Percentiles rank a stretch among this genome's conserved stretches.
phyloP scores from a whole-genome alignment of 2,329 filamentous ascomycete genomes.

The Verticillium albo-atrum region DNA sequence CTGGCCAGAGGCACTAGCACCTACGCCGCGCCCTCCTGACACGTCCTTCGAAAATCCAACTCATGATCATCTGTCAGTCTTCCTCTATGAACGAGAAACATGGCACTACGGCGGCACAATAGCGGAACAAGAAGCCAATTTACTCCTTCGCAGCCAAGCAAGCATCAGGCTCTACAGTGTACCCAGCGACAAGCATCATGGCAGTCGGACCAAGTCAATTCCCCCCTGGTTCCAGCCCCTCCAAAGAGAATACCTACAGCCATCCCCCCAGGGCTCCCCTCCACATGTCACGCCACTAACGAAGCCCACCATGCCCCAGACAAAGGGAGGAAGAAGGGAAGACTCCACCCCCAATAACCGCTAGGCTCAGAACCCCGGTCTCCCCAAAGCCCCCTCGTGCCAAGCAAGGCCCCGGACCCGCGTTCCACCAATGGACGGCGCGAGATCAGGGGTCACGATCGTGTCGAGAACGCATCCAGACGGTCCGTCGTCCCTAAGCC shows the following conservation, averaged over 20 bases:
- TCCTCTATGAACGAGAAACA: background rate
- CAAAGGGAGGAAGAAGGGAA: too few species aligned
- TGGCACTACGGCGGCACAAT: background rate
- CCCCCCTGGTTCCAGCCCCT: background rate
- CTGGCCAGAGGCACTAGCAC: too few species aligned
- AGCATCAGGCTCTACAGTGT: background rate
- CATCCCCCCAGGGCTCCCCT: too few species aligned
- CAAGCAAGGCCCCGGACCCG: background rate
- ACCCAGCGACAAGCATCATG: background rate
- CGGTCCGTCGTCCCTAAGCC: constrained; percentile 3
- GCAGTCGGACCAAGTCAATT: background rate
- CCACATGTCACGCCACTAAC: background rate
- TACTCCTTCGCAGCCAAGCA: background rate
- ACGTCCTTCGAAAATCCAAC: too few species aligned
- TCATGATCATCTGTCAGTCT: background rate
- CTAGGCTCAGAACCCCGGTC: constrained; percentile 2
- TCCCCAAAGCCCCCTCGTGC: constrained; percentile 2
- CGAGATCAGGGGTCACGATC: background rate
- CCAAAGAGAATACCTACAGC: too few species aligned
- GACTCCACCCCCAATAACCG: constrained; percentile 4
- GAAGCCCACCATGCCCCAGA: background rate
- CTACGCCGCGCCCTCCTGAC: too few species aligned
- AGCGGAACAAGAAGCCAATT: background rate
- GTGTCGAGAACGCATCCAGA: background rate
- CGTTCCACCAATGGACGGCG: background rate